Conservation (phyloP, 805 yeast species). For the Schwanniomyces vanrijiae region DNA sequence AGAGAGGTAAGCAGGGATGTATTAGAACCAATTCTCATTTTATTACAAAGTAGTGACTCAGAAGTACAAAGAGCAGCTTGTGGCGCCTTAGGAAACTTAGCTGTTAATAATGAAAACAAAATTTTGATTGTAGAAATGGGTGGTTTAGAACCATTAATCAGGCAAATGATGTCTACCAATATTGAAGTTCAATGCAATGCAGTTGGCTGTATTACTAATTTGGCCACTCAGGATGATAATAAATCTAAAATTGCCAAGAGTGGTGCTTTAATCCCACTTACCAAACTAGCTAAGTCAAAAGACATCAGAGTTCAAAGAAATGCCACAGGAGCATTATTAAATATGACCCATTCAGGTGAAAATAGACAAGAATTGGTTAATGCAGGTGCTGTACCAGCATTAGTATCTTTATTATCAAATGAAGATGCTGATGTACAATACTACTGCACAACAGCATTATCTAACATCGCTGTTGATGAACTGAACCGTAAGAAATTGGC, state of each 20-base stretch:
- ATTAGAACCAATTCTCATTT: conserved; percentile 86
- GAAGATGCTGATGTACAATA: conserved; percentile 96
- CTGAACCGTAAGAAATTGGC: conserved; percentile 83
- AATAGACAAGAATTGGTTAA: conserved; percentile 94
- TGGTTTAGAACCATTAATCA: conserved; percentile 91
- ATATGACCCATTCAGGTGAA: conserved; percentile 97
- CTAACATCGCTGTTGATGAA: conserved; percentile 97
- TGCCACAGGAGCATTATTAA: conserved; percentile 96
- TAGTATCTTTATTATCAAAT: conserved; percentile 81
- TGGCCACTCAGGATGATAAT: conserved; percentile 97
- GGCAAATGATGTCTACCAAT: conserved; percentile 96
- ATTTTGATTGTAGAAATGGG: conserved; percentile 96
- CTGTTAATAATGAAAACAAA: conserved; percentile 94
- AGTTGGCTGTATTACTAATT: conserved; percentile 96
- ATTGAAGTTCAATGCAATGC: conserved; percentile 99
- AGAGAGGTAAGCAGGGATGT: conserved; percentile 89
- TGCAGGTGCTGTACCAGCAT: conserved; percentile 97
- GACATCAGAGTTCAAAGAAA: conserved; percentile 97
- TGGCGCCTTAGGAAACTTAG: conserved; percentile 97
- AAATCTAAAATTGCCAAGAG: conserved; percentile 93
- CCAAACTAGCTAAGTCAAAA: conserved; percentile 89
- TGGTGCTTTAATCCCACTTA: conserved; percentile 93
- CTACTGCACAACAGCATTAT: conserved; percentile 95
- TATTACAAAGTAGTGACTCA: conserved; percentile 82
- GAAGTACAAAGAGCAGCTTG: conserved; percentile 99